Evolutionary conservation across 805 yeast species (phyloP).

Genomic region (Torulaspora indica): DNA sequence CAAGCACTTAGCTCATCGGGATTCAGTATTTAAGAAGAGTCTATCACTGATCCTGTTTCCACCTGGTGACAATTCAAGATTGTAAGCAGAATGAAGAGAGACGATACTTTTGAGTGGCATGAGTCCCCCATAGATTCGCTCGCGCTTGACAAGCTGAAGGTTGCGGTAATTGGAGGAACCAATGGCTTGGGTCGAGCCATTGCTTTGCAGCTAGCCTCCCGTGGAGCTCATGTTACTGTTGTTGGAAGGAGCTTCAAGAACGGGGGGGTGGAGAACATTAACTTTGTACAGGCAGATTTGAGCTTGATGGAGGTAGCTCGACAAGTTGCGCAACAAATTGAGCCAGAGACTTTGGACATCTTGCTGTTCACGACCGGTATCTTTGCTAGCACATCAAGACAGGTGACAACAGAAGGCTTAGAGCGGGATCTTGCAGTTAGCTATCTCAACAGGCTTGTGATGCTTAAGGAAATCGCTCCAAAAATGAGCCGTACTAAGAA

Average conservation of each 20-base stretch:
- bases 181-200: conserved; percentile 40
- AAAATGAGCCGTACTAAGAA: conserved; percentile 16
- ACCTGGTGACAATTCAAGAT: background rate
- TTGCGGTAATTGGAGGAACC: conserved; percentile 40
- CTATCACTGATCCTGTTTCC: background rate
- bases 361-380: conserved; percentile 41
- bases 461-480: conserved; percentile 31
- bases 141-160: conserved; percentile 15
- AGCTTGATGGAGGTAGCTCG: conserved; percentile 29
- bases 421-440: conserved; percentile 40
- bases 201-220: conserved; percentile 22
- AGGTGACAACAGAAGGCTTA: conserved; percentile 38
- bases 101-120: conserved; percentile 6
- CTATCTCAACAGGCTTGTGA: conserved; percentile 36
- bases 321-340: conserved; percentile 25
- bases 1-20: too few relatives aligned
- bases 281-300: conserved; percentile 37
- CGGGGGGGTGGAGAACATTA: conserved; percentile 22
- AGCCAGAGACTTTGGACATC: conserved; percentile 25
- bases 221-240: conserved; percentile 37
- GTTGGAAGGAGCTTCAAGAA: conserved; percentile 38
- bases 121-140: conserved; percentile 1
- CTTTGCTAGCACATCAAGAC: conserved; percentile 32
- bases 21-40: background rate
- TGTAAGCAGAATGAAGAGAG: conserved; percentile 7